Conservation (phyloP, 768 basidiomycete species). For the Calocybe cyanea region DNA sequence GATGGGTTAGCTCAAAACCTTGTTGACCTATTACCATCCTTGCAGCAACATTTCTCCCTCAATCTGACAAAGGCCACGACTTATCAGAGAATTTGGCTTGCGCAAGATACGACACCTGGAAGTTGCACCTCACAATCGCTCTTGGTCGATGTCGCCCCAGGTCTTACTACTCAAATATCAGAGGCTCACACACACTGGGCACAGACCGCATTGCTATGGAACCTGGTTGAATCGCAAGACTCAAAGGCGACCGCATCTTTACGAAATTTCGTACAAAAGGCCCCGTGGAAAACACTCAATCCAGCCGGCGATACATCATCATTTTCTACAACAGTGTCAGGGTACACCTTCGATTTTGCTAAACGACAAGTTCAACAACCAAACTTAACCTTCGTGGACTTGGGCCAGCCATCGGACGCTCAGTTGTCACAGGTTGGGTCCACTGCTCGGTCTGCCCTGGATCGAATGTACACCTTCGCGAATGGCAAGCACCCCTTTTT, state of each 20-base stretch:
- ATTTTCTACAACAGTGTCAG: conserved; percentile 43
- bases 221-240: conserved; percentile 50
- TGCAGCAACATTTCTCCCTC: conserved; percentile 44
- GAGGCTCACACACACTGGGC: conserved; percentile 58
- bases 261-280: conserved; percentile 42
- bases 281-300: conserved; percentile 44
- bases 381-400: conserved; percentile 37
- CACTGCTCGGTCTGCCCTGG: conserved; percentile 35
- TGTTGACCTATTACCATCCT: conserved; percentile 41
- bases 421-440: conserved; percentile 43
- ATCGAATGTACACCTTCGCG: conserved; percentile 60
- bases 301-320: conserved; percentile 33
- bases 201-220: conserved; percentile 58
- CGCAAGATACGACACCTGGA: conserved; percentile 39
- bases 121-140: conserved; percentile 50
- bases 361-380: conserved; percentile 45
- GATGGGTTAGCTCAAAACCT: conserved; percentile 52
- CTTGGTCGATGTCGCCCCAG: conserved; percentile 50
- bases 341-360: conserved; percentile 60
- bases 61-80: conserved; percentile 43
- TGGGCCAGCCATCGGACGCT: conserved; percentile 41
- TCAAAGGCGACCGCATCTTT: conserved; percentile 30
- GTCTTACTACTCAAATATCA: conserved; percentile 31
- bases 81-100: conserved; percentile 47
- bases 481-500: conserved; percentile 36